Evolutionary conservation across 139 green algal species (phyloP).

Genomic region (Monoraphidium neglectum): DNA sequence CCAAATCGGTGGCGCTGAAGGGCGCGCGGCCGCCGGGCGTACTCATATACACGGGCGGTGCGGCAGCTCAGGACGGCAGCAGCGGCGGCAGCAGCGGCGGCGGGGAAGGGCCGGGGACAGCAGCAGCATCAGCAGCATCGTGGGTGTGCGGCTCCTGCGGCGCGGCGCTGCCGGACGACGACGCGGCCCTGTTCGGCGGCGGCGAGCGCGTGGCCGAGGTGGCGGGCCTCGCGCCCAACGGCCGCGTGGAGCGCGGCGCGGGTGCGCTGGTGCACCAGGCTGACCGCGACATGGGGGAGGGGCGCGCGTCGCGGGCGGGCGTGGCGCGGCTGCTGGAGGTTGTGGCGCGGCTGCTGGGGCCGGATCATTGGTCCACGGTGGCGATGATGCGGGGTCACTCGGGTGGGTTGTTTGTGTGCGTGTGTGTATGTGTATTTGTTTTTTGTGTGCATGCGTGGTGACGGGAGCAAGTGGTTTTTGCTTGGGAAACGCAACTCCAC

Average conservation of each 20-base stretch:
- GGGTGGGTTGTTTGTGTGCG: no score
- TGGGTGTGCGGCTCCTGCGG: constrained; percentile 20
- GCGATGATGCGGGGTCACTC: neutral
- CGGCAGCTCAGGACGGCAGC: neutral
- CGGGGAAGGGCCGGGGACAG: no score
- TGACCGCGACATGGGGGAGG: neutral
- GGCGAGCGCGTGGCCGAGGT: neutral
- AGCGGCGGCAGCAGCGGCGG: no score
- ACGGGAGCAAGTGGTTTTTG: no score
- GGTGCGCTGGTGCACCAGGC: neutral
- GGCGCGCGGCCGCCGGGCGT: neutral
- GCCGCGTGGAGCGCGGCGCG: neutral
- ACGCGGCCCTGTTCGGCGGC: neutral
- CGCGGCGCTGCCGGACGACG: neutral
- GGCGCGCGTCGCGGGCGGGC: neutral
- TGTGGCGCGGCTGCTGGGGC: neutral
- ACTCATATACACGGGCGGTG: neutral
- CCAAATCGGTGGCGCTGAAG: neutral
- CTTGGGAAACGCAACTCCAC: no score
- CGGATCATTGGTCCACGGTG: constrained; percentile 4
- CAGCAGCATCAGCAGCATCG: no score
- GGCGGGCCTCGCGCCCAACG: neutral
- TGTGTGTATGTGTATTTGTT: no score
- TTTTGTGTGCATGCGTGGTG: no score
- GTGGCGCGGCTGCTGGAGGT: neutral